These are phyloP conservation scores for Cryoendolithus antarcticus DNA, from an alignment of 2,329 filamentous ascomycete species.

Conservation along the genomic window DNA sequence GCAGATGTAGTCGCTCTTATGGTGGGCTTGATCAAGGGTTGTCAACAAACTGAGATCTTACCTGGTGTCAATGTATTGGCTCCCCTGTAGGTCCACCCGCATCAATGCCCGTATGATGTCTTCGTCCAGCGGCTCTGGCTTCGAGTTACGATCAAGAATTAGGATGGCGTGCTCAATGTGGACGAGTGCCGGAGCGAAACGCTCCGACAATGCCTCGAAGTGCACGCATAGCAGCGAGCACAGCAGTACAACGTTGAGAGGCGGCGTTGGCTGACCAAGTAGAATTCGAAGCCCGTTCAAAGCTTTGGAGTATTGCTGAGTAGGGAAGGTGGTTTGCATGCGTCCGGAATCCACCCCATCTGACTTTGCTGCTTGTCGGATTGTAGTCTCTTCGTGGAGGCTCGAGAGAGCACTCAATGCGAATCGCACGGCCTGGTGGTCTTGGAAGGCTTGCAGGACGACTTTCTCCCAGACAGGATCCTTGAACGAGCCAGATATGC, in stretches of 20 bases:
- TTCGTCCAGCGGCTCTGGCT: not conserved
- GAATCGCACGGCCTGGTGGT: constrained; percentile 20
- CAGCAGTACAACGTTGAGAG: constrained; percentile 18
- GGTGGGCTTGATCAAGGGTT: no score
- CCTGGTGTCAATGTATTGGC: no score
- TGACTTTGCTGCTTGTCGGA: constrained; percentile 8
- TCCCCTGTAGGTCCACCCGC: constrained; percentile 18
- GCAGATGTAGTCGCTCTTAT: no score
- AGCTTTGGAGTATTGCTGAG: constrained; percentile 21
- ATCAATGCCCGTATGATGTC: constrained; percentile 16
- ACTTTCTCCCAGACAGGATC: constrained; percentile 19
- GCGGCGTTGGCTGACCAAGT: no score
- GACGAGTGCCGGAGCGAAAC: constrained; percentile 19
- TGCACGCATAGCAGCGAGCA: constrained; percentile 22
- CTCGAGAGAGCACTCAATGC: constrained; percentile 22
- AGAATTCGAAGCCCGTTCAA: constrained; percentile 7
- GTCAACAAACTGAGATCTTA: no score
- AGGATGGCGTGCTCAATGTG: constrained; percentile 22
- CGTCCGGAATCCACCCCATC: constrained; percentile 11
- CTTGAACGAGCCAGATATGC: constrained; percentile 19
- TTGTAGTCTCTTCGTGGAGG: constrained; percentile 17
- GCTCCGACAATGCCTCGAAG: constrained; percentile 22
- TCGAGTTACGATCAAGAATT: constrained; percentile 11
- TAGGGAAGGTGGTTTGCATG: constrained; percentile 15
- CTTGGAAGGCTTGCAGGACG: constrained; percentile 19